Percentiles rank a stretch among this genome's conserved stretches.
phyloP scores from a whole-genome alignment of 2,329 filamentous ascomycete genomes.

The Raffaelea albimanens region DNA sequence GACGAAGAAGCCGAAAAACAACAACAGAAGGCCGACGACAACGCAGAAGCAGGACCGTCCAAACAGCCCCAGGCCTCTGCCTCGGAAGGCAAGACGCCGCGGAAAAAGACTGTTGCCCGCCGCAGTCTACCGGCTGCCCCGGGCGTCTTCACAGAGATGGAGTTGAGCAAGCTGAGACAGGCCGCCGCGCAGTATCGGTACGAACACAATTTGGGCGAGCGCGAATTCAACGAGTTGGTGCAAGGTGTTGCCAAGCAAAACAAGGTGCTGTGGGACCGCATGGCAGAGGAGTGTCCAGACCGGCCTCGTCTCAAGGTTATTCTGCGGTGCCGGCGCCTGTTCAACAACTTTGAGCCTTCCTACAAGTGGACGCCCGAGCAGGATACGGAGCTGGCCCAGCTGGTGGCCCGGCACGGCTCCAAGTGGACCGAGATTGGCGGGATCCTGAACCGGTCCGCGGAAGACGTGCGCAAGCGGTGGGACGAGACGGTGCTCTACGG shows the following conservation, averaged over 20 bases:
- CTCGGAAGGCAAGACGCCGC: not conserved
- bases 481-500: slow-evolving; percentile 56
- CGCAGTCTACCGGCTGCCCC: slow-evolving; percentile 11
- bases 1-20: not conserved
- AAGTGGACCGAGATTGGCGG: slow-evolving; percentile 55
- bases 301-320: slow-evolving; percentile 44
- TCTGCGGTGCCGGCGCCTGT: slow-evolving; percentile 50
- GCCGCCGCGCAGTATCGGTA: slow-evolving; percentile 35
- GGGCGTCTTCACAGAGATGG: slow-evolving; percentile 32
- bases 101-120: slow-evolving; percentile 2
- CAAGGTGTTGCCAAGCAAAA: slow-evolving; percentile 19
- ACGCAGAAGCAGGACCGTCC: not conserved
- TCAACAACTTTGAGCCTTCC: slow-evolving; percentile 54
- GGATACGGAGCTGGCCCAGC: slow-evolving; percentile 40
- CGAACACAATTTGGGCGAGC: slow-evolving; percentile 31
- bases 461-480: slow-evolving; percentile 62
- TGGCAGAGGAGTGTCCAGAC: slow-evolving; percentile 39
- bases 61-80: too few species aligned
- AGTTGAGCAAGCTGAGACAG: slow-evolving; percentile 29
- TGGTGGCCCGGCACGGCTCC: slow-evolving; percentile 37
- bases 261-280: slow-evolving; percentile 37
- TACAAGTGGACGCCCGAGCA: slow-evolving; percentile 51
- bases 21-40: not conserved
- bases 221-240: slow-evolving; percentile 37
- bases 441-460: slow-evolving; percentile 53